Evolutionary conservation across 306 rosid species (phyloP).

Genomic region (Mucuna pruriens): DNA sequence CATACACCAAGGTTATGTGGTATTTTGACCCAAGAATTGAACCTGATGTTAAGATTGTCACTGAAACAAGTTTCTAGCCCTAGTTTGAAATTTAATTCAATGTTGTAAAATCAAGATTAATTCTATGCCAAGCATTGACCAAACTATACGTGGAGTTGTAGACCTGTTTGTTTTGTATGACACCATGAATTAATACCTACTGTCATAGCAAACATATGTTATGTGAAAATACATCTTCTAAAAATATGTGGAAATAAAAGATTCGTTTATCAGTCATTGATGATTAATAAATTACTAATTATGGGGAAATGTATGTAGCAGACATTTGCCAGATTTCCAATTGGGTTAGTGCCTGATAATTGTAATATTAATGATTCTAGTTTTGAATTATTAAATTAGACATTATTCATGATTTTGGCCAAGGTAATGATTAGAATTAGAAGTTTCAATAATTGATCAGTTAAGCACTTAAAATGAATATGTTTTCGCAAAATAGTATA

Average conservation of each 20-base stretch:
- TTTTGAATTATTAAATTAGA: background rate
- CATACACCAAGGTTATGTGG: background rate
- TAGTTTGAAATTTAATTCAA: background rate
- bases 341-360: background rate
- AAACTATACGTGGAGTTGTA: background rate
- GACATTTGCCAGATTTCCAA: background rate
- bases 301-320: background rate
- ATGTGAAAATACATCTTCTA: background rate
- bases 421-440: slow-evolving; percentile 26
- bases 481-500: background rate
- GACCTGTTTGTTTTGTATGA: background rate
- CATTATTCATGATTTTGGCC: slow-evolving; percentile 1
- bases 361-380: background rate
- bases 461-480: background rate
- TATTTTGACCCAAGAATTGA: background rate
- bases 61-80: background rate
- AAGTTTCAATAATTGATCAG: background rate
- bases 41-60: background rate
- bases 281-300: background rate
- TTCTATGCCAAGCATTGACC: background rate
- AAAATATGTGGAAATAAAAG: background rate
- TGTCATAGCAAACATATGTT: background rate
- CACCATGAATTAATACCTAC: background rate
- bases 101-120: background rate
- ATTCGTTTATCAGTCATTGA: background rate